These are phyloP conservation scores for Exophiala viscosa DNA, from an alignment of 2,329 filamentous ascomycete species.

Conservation along the genomic window DNA sequence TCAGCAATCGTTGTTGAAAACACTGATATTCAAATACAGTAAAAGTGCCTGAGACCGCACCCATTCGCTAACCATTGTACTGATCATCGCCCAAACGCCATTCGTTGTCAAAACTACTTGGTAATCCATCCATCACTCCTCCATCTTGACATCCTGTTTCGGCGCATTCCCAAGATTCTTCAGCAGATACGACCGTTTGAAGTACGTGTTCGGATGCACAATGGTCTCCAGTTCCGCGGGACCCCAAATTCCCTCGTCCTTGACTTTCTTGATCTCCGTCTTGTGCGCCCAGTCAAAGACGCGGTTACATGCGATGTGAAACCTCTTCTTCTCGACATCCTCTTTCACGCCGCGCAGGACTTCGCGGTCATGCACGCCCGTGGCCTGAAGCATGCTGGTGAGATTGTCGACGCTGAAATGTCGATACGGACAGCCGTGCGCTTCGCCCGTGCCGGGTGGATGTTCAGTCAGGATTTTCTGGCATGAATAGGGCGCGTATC, in stretches of 20 bases:
- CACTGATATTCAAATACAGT: no score
- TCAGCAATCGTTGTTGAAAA: no score
- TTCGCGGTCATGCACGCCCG: slow-evolving; percentile 73
- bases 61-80: background rate
- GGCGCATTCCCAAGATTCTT: slow-evolving; percentile 66
- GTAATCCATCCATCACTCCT: slow-evolving; percentile 16
- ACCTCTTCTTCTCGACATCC: slow-evolving; percentile 83
- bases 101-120: background rate
- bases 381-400: slow-evolving; percentile 66
- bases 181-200: slow-evolving; percentile 86
- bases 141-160: slow-evolving; percentile 56
- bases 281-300: slow-evolving; percentile 90
- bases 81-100: background rate
- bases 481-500: slow-evolving; percentile 88
- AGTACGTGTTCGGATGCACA: slow-evolving; percentile 96
- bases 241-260: slow-evolving; percentile 68
- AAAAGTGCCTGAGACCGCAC: no score
- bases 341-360: slow-evolving; percentile 78
- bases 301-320: slow-evolving; percentile 92
- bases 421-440: slow-evolving; percentile 93
- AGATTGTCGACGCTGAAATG: slow-evolving; percentile 90
- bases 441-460: slow-evolving; percentile 78
- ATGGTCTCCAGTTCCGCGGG: slow-evolving; percentile 85
- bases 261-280: slow-evolving; percentile 69
- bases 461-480: slow-evolving; percentile 93